A percentile compares a stretch with the other conserved stretches of the same genome.
Evolutionary conservation across 768 basidiomycete species (phyloP).

Genomic region (Podaxis carcinomalis): DNA sequence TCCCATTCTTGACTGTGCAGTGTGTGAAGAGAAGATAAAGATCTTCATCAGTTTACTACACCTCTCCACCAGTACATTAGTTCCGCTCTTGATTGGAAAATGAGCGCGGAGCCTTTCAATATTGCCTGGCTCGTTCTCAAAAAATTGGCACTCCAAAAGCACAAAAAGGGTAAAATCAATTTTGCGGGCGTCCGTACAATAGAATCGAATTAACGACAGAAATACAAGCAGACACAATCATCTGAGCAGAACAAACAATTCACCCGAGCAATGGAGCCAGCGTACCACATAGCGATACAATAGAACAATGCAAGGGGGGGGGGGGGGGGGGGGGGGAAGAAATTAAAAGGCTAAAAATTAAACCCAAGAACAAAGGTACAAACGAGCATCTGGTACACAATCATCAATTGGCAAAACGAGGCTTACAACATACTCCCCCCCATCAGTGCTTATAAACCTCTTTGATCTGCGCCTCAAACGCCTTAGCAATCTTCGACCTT

Average conservation of each 20-base stretch:
- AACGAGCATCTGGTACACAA: background rate
- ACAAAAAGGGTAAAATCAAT: background rate
- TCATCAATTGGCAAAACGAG: background rate
- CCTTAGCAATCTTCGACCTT: slow-evolving; percentile 29
- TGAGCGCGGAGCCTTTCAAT: too few relatives aligned
- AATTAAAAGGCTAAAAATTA: background rate
- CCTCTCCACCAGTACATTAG: too few relatives aligned
- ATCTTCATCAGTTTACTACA: too few relatives aligned
- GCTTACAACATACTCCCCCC: background rate
- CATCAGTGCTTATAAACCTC: slow-evolving; percentile 11
- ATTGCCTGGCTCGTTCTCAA: too few relatives aligned
- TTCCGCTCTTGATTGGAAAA: too few relatives aligned
- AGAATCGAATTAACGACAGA: background rate
- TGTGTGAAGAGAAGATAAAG: too few relatives aligned
- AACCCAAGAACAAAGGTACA: background rate
- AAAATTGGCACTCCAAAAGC: background rate
- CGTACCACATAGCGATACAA: background rate
- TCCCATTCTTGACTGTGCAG: too few relatives aligned
- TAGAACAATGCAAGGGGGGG: background rate
- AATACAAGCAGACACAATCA: slow-evolving; percentile 4
- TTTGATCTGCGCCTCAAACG: slow-evolving; percentile 28
- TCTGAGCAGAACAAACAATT: background rate
- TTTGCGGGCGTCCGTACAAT: background rate
- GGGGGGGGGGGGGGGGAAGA: background rate
- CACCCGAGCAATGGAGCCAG: background rate